phyloP scores from a whole-genome alignment of 345 rosid species.

The Hevea brasiliensis region DNA sequence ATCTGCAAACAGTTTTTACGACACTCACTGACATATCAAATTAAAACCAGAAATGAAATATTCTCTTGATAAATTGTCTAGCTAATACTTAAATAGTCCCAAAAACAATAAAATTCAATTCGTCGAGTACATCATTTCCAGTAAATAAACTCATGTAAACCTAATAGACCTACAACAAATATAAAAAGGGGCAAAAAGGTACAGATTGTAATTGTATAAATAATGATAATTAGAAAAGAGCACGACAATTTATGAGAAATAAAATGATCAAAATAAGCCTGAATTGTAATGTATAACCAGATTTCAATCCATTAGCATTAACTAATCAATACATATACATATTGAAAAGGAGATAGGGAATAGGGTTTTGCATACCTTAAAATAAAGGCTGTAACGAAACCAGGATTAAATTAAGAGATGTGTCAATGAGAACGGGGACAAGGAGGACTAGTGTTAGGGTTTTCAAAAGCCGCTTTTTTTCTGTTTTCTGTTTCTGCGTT shows the following conservation, averaged over 20 bases:
- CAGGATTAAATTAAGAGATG: background rate
- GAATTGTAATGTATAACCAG: background rate
- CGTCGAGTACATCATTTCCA: background rate
- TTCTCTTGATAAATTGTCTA: background rate
- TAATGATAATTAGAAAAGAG: background rate
- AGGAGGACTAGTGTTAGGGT: conserved; percentile 2
- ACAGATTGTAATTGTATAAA: background rate
- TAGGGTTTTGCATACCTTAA: conserved; percentile 14
- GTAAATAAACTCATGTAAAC: background rate
- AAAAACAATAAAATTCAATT: background rate
- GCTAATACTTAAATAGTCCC: background rate
- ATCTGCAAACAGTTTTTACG: too few relatives aligned
- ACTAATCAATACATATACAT: background rate
- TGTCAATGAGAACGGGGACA: conserved; percentile 4
- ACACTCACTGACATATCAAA: background rate
- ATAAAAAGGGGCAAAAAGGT: background rate
- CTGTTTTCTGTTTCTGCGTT: conserved; percentile 16
- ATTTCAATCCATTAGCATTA: background rate
- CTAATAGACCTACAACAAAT: background rate
- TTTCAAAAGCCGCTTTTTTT: background rate
- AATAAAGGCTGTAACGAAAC: background rate
- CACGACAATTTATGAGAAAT: background rate
- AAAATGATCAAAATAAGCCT: background rate
- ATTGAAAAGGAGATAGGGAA: background rate
- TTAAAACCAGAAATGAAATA: background rate